Evolutionary conservation across 805 yeast genomes (phyloP), one percentile per base, ranked within the genome.

Genomic region (Cyberlindnera bimundalis): DNA sequence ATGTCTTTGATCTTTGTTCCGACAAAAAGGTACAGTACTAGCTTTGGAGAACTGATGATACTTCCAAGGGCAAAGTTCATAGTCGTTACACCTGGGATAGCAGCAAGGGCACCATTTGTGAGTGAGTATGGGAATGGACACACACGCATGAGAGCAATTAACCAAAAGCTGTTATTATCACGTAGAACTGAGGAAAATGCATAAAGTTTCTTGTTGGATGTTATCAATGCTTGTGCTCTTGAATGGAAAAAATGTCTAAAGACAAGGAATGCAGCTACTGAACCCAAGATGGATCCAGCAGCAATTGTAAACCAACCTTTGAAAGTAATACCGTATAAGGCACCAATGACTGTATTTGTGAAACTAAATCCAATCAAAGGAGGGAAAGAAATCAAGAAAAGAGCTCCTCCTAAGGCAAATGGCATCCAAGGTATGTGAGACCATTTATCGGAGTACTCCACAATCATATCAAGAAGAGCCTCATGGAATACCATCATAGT

Each of bases 91-190:
- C 86, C 84, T 0, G 95, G 96, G 12, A 91, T 76, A 2, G 95
- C 82, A 9, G 96, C 93, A 50, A 93, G 70, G 0, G 96, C 97
- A 4, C 96, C 97, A 55, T 91, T 91, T 0, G 93, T 82, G 24
- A 91, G 66, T 3, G 96, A 88, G 59, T 89, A 93, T 0, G 98
- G 98, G 53, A 91, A 73, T 1, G 99, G 99, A 52, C 96, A 88
- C 42, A 91, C 61, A 40, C 97, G 70, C 21, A 91, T 73, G 56
- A 91, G 67, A 38, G 84, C 75, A 39, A 91, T 62, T 18, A 93
- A 62, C 48, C 79, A 59, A 42, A 89, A 73, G 43, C 79, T 76
- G 50, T 83, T 81, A 40, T 77, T 75, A 43, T 87, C 95, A 50
- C 74, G 78, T 44, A 91, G 61, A 5, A 87, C 84, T 40, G 81